phyloP scores from a whole-genome alignment of 2,329 filamentous ascomycete species.

The Emergomyces pasteurianus region DNA sequence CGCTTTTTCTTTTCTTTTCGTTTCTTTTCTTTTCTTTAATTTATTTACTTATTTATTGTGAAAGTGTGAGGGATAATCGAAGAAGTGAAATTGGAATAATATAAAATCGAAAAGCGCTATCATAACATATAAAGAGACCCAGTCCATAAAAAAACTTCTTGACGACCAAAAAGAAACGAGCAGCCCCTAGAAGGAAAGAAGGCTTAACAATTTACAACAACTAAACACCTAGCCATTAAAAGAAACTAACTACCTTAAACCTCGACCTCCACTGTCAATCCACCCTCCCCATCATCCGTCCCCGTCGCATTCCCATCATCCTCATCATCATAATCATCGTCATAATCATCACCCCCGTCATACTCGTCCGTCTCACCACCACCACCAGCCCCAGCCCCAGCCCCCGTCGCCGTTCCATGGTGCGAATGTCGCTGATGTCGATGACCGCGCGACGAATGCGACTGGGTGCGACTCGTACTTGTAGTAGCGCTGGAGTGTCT shows the following conservation, averaged over 20 bases:
- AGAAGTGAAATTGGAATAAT: not conserved
- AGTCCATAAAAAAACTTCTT: not conserved
- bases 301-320: constrained; percentile 9
- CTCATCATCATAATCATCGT: constrained; percentile 7
- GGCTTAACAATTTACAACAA: not conserved
- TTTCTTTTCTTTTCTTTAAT: too few relatives aligned
- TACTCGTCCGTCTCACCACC: constrained; percentile 6
- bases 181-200: not conserved
- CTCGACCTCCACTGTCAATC: constrained; percentile 13
- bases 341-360: constrained; percentile 8
- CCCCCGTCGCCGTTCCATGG: constrained; percentile 28
- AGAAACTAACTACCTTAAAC: constrained; percentile 4
- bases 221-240: not conserved
- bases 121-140: not conserved
- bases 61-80: not conserved
- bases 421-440: not conserved
- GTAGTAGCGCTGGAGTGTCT: not conserved
- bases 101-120: not conserved
- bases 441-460: constrained; percentile 1
- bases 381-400: constrained; percentile 39
- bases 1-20: too few relatives aligned
- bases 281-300: constrained; percentile 5
- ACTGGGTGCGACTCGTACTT: not conserved
- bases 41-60: too few relatives aligned
- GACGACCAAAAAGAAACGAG: not conserved